phyloP scores from a whole-genome alignment of 2,329 filamentous ascomycete genomes.

The Phialophora tarda region DNA sequence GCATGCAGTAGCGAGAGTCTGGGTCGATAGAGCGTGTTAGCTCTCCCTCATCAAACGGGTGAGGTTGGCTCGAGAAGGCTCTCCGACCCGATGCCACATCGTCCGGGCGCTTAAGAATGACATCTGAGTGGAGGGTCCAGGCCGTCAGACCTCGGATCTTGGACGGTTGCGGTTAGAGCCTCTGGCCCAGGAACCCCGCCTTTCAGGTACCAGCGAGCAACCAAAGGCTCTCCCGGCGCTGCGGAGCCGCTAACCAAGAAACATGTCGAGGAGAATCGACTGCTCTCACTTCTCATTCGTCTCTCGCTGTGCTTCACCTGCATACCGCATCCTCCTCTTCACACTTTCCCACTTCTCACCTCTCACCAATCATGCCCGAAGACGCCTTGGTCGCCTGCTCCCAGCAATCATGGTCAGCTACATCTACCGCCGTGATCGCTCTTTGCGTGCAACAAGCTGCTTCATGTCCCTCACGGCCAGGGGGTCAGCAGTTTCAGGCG shows the following conservation, averaged over 20 bases:
- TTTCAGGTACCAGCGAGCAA: constrained; percentile 16
- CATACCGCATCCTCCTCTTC: constrained; percentile 26
- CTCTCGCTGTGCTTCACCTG: constrained; percentile 31
- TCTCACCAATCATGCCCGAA: constrained; percentile 30
- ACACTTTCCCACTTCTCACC: constrained; percentile 15
- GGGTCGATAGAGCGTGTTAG: constrained; percentile 5
- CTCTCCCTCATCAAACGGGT: background rate
- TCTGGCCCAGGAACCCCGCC: constrained; percentile 3
- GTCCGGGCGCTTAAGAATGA: constrained; percentile 29
- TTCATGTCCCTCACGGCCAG: constrained; percentile 35
- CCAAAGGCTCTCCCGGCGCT: constrained; percentile 3
- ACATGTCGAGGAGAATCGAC: background rate
- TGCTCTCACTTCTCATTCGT: constrained; percentile 30
- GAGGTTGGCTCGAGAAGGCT: constrained; percentile 12
- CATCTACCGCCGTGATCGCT: constrained; percentile 37
- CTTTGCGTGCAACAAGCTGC: constrained; percentile 31
- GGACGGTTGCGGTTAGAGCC: constrained; percentile 24
- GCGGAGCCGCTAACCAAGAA: background rate
- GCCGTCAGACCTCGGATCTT: constrained; percentile 1
- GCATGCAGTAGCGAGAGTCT: constrained; percentile 5
- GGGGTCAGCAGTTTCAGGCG: constrained; percentile 37
- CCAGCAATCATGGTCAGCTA: constrained; percentile 35
- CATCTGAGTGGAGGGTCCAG: constrained; percentile 24
- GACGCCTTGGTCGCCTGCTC: constrained; percentile 19
- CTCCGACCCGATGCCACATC: background rate